These are phyloP conservation scores for Vitis hybrid DNA, from an alignment of 177 flowering plant genomes.

Conservation along the genomic window DNA sequence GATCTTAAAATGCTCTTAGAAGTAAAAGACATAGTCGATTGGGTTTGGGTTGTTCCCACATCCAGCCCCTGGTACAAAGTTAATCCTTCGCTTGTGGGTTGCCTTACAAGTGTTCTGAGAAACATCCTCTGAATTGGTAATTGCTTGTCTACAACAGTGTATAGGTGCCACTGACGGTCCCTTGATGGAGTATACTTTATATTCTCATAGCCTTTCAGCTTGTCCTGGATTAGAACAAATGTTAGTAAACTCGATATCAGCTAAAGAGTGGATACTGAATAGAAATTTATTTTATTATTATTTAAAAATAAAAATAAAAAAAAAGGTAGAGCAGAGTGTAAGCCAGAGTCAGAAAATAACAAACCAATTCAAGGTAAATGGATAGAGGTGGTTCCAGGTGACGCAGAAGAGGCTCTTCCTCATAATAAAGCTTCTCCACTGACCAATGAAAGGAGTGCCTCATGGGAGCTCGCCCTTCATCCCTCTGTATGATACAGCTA, in stretches of 20 bases:
- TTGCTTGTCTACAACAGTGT: conserved; percentile 79
- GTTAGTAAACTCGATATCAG: conserved; percentile 14
- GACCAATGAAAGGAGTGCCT: conserved; percentile 98
- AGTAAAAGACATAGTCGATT: conserved; percentile 63
- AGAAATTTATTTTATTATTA: not conserved
- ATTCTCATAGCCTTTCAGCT: conserved; percentile 80
- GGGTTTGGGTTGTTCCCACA: conserved; percentile 25
- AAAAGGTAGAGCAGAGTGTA: not conserved
- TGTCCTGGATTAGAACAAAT: conserved; percentile 63
- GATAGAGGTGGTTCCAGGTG: conserved; percentile 99
- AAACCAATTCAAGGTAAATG: conserved; percentile 92
- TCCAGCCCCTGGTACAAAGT: conserved; percentile 45
- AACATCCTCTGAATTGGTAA: conserved; percentile 80
- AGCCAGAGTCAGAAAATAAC: conserved; percentile 15
- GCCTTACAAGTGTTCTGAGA: conserved; percentile 91
- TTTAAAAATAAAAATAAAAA: not conserved
- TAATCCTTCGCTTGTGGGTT: conserved; percentile 62
- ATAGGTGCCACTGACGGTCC: conserved; percentile 98
- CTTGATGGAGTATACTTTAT: conserved; percentile 86
- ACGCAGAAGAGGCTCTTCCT: conserved; percentile 91
- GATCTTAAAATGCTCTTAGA: conserved; percentile 88
- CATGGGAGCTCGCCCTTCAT: conserved; percentile 98
- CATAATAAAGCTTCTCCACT: conserved; percentile 65
- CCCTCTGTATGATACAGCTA: conserved; percentile 98
- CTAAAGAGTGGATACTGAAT: not conserved